Evolutionary conservation across 768 basidiomycete species (phyloP), one percentile per base, ranked within the genome.

Genomic region (Suillus lakei): DNA sequence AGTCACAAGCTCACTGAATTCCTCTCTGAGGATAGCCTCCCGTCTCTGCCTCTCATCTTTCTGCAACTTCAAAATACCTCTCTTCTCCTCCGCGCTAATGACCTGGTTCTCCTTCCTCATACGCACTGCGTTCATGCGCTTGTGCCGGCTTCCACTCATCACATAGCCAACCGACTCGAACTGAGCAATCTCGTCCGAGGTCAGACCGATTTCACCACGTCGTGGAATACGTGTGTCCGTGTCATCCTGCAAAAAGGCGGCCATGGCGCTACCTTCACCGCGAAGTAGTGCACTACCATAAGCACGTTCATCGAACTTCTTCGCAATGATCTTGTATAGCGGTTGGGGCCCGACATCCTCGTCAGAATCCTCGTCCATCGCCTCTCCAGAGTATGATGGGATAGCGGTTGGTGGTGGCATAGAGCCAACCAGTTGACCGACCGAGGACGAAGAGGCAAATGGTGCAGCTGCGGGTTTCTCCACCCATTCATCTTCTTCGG

Each of bases 31-130:
- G 71, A 95, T 90, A 7, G 90, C 83, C 79, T 99, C 98, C 72
- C 95, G 86, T 79, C 96, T 88, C 78, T 91, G 89, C 77, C 92
- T 88, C 81, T 99, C 98, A 77, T 98, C 97, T 75, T 83, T 91
- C 79, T 98, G 97, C 77, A 98, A 73, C 79, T 98, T 97, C 75
- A 99, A 75, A 65, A 99, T 96, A 41, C 95, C 93, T 39, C 98
- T 81, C 84, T 99, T 99, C 85, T 99, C 98, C 79, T 99, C 98
- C 2, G 97, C 96, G 71, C 91, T 94, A 75, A 99, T 99, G 68
- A 99, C 96, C 80, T 99, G 98, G 81, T 99, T 98, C 83, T 99
- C 98, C 84, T 99, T 99, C 74, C 97, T 83, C 89, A 99, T 93
- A 66, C 98, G 92, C 51, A 99, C 97, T 1, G 98, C 97, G 70